Percentiles rank a stretch among this genome's conserved stretches.
Conservation (phyloP, 176 grass and related monocot species). For the barley (Hordeum vulgare) region DNA sequence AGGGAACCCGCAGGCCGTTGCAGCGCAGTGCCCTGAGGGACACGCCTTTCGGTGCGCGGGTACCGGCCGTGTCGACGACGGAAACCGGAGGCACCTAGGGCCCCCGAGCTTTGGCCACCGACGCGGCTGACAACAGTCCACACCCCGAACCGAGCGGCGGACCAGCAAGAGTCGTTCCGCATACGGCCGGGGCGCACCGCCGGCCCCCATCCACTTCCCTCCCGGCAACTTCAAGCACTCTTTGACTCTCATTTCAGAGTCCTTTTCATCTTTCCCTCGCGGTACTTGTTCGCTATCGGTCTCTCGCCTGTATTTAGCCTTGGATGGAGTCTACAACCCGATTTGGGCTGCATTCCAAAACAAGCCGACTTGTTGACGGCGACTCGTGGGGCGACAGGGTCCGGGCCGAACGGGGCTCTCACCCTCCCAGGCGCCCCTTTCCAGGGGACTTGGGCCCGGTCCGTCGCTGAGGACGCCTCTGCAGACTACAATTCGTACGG, state of each 20-base stretch:
- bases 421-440: constrained; percentile 60
- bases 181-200: constrained; percentile 18
- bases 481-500: background rate
- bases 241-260: constrained; percentile 53
- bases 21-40: background rate
- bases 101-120: background rate
- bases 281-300: constrained; percentile 69
- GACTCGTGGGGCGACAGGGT: constrained; percentile 52
- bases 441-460: constrained; percentile 47
- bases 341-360: constrained; percentile 53
- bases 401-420: constrained; percentile 59
- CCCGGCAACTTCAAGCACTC: constrained; percentile 73
- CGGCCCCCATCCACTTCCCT: constrained; percentile 76
- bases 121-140: background rate
- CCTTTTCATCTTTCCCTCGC: background rate
- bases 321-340: constrained; percentile 49
- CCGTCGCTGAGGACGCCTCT: constrained; percentile 44
- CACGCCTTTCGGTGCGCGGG: background rate
- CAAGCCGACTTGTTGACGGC: constrained; percentile 41
- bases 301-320: constrained; percentile 61
- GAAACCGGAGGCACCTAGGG: background rate
- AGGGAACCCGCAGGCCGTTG: constrained; percentile 34
- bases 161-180: background rate
- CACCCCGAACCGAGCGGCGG: background rate
- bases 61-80: background rate